These are phyloP conservation scores for Phlebiopsis gigantea DNA, from an alignment of 768 basidiomycete species.

Conservation along the genomic window DNA sequence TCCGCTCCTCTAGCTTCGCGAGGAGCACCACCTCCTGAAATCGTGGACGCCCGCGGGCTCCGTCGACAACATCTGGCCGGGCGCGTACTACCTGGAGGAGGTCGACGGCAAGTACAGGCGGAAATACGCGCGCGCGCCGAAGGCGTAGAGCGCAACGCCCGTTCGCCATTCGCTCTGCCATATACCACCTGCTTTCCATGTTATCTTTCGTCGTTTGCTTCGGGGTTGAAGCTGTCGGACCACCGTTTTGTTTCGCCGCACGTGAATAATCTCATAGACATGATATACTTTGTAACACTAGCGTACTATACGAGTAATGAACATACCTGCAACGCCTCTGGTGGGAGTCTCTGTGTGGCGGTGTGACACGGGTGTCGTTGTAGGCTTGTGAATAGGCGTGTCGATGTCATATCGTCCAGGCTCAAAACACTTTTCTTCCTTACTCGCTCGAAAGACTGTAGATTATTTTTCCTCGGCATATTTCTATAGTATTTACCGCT, in stretches of 20 bases:
- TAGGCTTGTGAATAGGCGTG: no score
- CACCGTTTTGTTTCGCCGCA: neutral
- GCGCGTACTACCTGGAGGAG: constrained; percentile 86
- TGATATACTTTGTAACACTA: constrained; percentile 2
- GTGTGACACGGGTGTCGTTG: no score
- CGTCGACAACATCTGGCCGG: constrained; percentile 90
- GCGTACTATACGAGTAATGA: neutral
- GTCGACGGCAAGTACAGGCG: constrained; percentile 91
- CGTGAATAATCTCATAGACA: neutral
- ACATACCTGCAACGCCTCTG: neutral
- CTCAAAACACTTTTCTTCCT: no score
- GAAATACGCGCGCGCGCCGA: constrained; percentile 61
- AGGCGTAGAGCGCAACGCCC: constrained; percentile 6
- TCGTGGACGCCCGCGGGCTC: constrained; percentile 83
- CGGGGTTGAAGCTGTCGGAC: constrained; percentile 1
- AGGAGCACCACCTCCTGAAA: constrained; percentile 91
- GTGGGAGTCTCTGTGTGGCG: no score
- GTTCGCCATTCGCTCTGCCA: neutral
- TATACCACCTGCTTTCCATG: constrained; percentile 6
- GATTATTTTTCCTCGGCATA: no score
- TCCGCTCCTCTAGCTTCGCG: constrained; percentile 69
- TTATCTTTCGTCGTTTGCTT: constrained; percentile 1
- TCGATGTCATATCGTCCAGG: no score
- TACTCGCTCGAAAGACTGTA: no score
- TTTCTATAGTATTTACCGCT: no score